A percentile compares a stretch with the other conserved stretches of the same genome.
These are phyloP conservation scores for Gossypium stocksii DNA, from an alignment of 345 rosid species.

Conservation along the genomic window DNA sequence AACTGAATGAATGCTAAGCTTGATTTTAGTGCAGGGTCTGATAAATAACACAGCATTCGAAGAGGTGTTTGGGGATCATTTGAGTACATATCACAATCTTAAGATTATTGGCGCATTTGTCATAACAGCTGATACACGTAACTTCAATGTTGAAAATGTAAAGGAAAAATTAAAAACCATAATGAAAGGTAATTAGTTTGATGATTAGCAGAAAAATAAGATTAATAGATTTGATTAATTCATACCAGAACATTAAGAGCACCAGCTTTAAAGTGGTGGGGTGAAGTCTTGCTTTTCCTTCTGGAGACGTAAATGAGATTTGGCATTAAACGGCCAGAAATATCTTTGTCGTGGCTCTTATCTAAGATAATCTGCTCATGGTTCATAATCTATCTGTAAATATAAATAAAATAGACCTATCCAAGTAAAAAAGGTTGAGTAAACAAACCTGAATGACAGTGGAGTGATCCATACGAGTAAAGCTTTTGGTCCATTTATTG, in stretches of 20 bases:
- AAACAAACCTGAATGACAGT: conserved; percentile 26
- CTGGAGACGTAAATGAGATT: conserved; percentile 29
- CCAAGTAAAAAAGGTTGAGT: too few species aligned
- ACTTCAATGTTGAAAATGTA: conserved; percentile 25
- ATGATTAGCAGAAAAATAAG: background rate
- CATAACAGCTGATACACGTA: conserved; percentile 63
- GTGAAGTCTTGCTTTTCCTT: conserved; percentile 23
- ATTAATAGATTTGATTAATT: background rate
- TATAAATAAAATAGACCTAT: too few species aligned
- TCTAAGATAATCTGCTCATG: conserved; percentile 25
- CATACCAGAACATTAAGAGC: conserved; percentile 29
- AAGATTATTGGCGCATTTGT: conserved; percentile 63
- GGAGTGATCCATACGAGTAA: conserved; percentile 45
- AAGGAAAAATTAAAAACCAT: background rate
- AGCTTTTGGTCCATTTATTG: conserved; percentile 29
- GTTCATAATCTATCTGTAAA: too few species aligned
- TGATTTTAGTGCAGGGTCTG: conserved; percentile 31
- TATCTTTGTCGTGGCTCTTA: conserved; percentile 14
- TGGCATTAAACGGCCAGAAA: conserved; percentile 19
- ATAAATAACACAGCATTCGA: conserved; percentile 48
- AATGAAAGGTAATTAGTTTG: background rate
- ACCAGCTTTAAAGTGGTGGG: conserved; percentile 37
- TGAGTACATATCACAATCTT: conserved; percentile 81
- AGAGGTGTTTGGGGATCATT: conserved; percentile 53
- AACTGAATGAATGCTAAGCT: conserved; percentile 50